Evolutionary conservation across 1,139 yeast genomes (phyloP), one percentile per base, ranked within the genome.

Genomic region (Sporopachydermia cereana): DNA sequence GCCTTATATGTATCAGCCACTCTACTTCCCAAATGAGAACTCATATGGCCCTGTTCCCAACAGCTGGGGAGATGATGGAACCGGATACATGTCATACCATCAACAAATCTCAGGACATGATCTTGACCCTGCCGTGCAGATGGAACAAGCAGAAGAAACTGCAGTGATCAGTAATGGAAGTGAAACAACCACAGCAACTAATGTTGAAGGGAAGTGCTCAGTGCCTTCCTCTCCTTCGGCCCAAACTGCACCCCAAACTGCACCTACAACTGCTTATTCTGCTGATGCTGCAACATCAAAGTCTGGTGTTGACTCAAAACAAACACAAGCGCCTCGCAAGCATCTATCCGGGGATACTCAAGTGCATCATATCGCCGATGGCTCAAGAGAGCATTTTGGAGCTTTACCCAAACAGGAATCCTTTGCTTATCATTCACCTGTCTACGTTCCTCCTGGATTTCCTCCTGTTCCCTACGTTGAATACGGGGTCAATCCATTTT

Each of bases 251-350:
- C 12, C 39, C 9, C 18, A 20, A 34, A 34, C 39, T 16, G 39
- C 39, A 34, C 39, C 39, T 34, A 34, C 39, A 34, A 34, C 39
- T 16, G 9, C 9, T 7, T 34, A 34, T n/a, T 34, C 39, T 34
- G 7, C 39, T 16, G 22, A n/a, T 34, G 9, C 39, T 9, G n/a
- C 17, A n/a, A 21, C 22, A 7, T 34, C 39, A 20, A 34, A 34
- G 17, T 12, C 7, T 5, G 39, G 22, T n/a, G n/a, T n/a, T n/a
- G n/a, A n/a, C n/a, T n/a, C n/a, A n/a, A n/a, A n/a, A n/a, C n/a
- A n/a, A n/a, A n/a, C n/a, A n/a, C n/a, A n/a, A n/a, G n/a, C n/a
- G n/a, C n/a, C n/a, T 27, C 30, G n/a, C n/a, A n/a, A 27, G 30
- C 30, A 27, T 12, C 12, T 27, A n/a, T 27, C 12, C n/a, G n/a